Evolutionary conservation across 257 asterid species (phyloP).

Genomic region (Craterostigma plantagineum): DNA sequence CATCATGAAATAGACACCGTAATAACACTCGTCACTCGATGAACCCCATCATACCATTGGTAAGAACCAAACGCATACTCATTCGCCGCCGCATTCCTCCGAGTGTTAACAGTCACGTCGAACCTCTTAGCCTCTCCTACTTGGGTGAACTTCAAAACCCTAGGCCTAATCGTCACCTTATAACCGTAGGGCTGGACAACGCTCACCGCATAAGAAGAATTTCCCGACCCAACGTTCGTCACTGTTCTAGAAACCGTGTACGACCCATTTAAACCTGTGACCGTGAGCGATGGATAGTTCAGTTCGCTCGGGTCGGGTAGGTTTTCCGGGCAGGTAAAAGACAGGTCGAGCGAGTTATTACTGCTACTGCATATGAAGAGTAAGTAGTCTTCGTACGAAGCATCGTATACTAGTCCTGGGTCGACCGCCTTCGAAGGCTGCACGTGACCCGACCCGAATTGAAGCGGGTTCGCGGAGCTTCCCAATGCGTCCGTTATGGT

Average conservation of each 20-base stretch:
- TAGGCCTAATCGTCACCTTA: conserved; percentile 38
- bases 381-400: conserved; percentile 37
- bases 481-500: conserved; percentile 41
- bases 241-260: conserved; percentile 39
- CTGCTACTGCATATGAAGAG: conserved; percentile 25
- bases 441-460: conserved; percentile 52
- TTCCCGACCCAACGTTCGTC: conserved; percentile 48
- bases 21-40: conserved; percentile 31
- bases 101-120: conserved; percentile 35
- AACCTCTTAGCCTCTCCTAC: conserved; percentile 41
- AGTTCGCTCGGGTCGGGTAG: conserved; percentile 19
- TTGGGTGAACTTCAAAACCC: conserved; percentile 26
- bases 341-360: conserved; percentile 9
- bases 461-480: conserved; percentile 62
- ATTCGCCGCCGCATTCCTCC: conserved; percentile 6
- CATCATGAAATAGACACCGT: conserved; percentile 28
- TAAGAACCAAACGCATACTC: conserved; percentile 39
- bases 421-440: conserved; percentile 46
- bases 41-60: conserved; percentile 39
- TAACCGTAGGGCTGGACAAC: conserved; percentile 55
- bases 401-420: conserved; percentile 51
- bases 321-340: conserved; percentile 24
- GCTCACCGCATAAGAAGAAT: conserved; percentile 33
- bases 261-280: conserved; percentile 30
- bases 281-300: conserved; percentile 46